phyloP scores from a whole-genome alignment of 805 yeast species.

The Lipomyces yamanashiensis region DNA sequence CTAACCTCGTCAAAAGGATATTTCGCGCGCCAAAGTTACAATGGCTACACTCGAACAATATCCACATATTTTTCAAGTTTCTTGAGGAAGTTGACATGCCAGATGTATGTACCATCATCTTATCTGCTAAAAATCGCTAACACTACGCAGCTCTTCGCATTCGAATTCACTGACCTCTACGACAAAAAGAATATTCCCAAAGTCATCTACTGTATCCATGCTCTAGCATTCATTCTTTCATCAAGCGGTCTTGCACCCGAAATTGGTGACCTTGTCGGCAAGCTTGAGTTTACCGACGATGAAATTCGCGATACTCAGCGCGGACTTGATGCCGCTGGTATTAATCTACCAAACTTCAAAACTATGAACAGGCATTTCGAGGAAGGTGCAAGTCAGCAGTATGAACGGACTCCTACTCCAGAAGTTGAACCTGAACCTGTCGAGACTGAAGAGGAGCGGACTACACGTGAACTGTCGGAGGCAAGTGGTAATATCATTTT shows the following conservation, averaged over 20 bases:
- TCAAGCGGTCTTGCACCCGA: slow-evolving; percentile 54
- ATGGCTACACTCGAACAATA: slow-evolving; percentile 91
- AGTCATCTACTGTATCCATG: slow-evolving; percentile 91
- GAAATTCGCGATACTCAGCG: slow-evolving; percentile 72
- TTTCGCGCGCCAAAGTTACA: slow-evolving; percentile 64
- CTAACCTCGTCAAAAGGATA: slow-evolving; percentile 60
- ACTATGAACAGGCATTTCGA: slow-evolving; percentile 53
- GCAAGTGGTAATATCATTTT: not conserved
- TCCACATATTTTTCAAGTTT: slow-evolving; percentile 75
- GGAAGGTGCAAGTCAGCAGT: slow-evolving; percentile 35
- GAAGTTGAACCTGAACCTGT: slow-evolving; percentile 1
- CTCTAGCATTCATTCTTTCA: slow-evolving; percentile 74
- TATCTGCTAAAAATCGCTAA: not conserved
- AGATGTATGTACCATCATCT: slow-evolving; percentile 51
- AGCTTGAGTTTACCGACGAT: slow-evolving; percentile 63
- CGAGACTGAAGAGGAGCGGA: slow-evolving; percentile 23
- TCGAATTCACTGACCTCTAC: slow-evolving; percentile 90
- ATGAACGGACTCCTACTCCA: slow-evolving; percentile 1
- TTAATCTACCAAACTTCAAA: slow-evolving; percentile 77
- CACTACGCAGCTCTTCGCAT: slow-evolving; percentile 56
- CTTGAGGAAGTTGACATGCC: slow-evolving; percentile 77
- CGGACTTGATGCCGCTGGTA: slow-evolving; percentile 63
- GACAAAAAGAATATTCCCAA: slow-evolving; percentile 91
- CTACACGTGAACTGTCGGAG: slow-evolving; percentile 12
- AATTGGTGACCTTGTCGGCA: slow-evolving; percentile 66